phyloP scores from a whole-genome alignment of 805 yeast species.

The Candida anglica region DNA sequence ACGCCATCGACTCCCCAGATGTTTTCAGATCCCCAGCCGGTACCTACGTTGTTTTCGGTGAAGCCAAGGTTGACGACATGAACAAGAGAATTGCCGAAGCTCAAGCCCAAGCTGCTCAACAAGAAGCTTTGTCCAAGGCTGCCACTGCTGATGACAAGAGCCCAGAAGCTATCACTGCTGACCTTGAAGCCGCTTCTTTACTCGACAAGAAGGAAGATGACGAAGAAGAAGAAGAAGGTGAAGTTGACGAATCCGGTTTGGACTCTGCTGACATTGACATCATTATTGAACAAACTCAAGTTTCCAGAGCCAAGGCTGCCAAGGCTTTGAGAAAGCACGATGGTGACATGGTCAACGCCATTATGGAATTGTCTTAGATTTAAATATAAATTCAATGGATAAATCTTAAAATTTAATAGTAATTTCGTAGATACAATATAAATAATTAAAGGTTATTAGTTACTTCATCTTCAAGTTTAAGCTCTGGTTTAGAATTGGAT shows the following conservation, averaged over 20 bases:
- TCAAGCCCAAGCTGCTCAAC: slow-evolving; percentile 69
- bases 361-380: slow-evolving; percentile 65
- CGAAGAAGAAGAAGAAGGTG: slow-evolving; percentile 63
- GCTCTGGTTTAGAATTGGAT: no score
- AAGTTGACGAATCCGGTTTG: slow-evolving; percentile 82
- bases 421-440: not conserved
- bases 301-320: slow-evolving; percentile 84
- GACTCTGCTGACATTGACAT: slow-evolving; percentile 78
- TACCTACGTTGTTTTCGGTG: slow-evolving; percentile 95
- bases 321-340: slow-evolving; percentile 85
- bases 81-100: slow-evolving; percentile 82
- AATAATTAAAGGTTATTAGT: not conserved
- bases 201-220: slow-evolving; percentile 40
- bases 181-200: slow-evolving; percentile 66
- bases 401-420: no score
- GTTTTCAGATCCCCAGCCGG: slow-evolving; percentile 93
- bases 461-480: no score
- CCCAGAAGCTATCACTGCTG: slow-evolving; percentile 79
- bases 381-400: no score
- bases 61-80: slow-evolving; percentile 93
- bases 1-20: slow-evolving; percentile 91
- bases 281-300: slow-evolving; percentile 88
- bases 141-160: slow-evolving; percentile 50
- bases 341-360: slow-evolving; percentile 94
- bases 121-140: slow-evolving; percentile 42